These are phyloP conservation scores for Pisolithus marmoratus DNA, from an alignment of 768 basidiomycete genomes.

Conservation along the genomic window DNA sequence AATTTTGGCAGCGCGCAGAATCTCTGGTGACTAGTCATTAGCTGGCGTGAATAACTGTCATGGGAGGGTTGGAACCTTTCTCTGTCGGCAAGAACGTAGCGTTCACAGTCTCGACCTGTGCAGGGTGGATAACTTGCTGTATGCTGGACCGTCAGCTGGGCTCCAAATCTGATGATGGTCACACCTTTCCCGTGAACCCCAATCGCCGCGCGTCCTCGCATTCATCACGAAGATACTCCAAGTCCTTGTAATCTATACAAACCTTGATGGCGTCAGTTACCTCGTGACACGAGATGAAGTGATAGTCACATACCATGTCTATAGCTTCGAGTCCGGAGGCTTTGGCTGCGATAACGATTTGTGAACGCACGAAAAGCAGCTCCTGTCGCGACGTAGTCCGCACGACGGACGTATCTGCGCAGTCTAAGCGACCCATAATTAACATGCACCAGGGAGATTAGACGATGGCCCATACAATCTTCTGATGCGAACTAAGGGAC, in stretches of 20 bases:
- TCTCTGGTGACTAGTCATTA: slow-evolving; percentile 42
- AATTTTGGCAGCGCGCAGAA: slow-evolving; percentile 70
- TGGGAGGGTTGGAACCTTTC: slow-evolving; percentile 41
- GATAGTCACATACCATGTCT: slow-evolving; percentile 67
- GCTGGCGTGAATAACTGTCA: not conserved
- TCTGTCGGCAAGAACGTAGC: slow-evolving; percentile 70
- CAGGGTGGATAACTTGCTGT: slow-evolving; percentile 93
- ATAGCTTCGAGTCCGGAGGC: slow-evolving; percentile 81
- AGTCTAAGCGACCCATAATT: slow-evolving; percentile 47
- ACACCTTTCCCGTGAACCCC: slow-evolving; percentile 89
- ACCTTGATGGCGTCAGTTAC: slow-evolving; percentile 42
- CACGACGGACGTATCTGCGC: slow-evolving; percentile 81
- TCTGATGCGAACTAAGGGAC: slow-evolving; percentile 83
- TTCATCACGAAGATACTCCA: slow-evolving; percentile 61
- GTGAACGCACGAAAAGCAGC: slow-evolving; percentile 77
- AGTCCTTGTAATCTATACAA: slow-evolving; percentile 82
- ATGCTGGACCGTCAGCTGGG: not conserved
- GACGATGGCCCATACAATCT: slow-evolving; percentile 56
- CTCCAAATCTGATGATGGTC: not conserved
- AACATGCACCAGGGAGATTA: not conserved
- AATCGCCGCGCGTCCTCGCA: slow-evolving; percentile 72
- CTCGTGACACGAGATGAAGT: not conserved
- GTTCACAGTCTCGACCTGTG: slow-evolving; percentile 74
- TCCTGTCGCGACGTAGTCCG: slow-evolving; percentile 72
- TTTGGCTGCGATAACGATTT: slow-evolving; percentile 75